These are phyloP conservation scores for Ophiobolus disseminans DNA, from an alignment of 2,329 filamentous ascomycete genomes.

Conservation along the genomic window DNA sequence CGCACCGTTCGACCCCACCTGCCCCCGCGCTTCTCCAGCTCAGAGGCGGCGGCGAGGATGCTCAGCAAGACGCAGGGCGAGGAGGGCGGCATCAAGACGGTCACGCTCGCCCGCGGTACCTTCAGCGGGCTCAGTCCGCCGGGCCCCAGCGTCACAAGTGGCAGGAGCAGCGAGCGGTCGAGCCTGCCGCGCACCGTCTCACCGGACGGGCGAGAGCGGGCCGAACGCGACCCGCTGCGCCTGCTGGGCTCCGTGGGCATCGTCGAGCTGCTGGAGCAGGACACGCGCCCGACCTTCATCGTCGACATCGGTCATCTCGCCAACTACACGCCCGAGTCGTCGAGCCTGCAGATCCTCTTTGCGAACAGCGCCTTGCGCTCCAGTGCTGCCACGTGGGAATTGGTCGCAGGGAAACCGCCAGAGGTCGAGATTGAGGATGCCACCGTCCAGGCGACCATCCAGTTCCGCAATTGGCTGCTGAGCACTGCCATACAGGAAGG, in stretches of 20 bases:
- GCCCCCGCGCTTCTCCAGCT: constrained; percentile 63
- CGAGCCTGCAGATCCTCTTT: constrained; percentile 68
- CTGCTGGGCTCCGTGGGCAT: constrained; percentile 71
- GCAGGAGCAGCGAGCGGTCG: constrained; percentile 62
- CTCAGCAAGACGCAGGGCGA: constrained; percentile 59
- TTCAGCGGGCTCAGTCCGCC: constrained; percentile 49
- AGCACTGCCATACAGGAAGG: constrained; percentile 62
- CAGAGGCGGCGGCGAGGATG: constrained; percentile 65
- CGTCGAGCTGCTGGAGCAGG: constrained; percentile 76
- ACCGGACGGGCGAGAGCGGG: constrained; percentile 58
- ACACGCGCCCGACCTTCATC: constrained; percentile 78
- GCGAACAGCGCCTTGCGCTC: constrained; percentile 71
- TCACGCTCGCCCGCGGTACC: constrained; percentile 58
- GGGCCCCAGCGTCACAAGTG: constrained; percentile 58
- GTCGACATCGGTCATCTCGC: constrained; percentile 68
- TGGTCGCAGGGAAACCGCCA: constrained; percentile 58
- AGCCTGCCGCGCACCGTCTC: constrained; percentile 58
- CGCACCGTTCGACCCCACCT: constrained; percentile 53
- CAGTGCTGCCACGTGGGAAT: constrained; percentile 62
- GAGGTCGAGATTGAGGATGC: constrained; percentile 47
- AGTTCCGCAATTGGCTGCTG: constrained; percentile 75
- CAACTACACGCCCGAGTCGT: constrained; percentile 59
- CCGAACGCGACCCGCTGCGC: constrained; percentile 60
- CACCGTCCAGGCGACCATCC: constrained; percentile 36
- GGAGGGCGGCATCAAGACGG: constrained; percentile 59